phyloP scores from a whole-genome alignment of 2,329 filamentous ascomycete genomes.

The Acephala macrosclerotiorum region DNA sequence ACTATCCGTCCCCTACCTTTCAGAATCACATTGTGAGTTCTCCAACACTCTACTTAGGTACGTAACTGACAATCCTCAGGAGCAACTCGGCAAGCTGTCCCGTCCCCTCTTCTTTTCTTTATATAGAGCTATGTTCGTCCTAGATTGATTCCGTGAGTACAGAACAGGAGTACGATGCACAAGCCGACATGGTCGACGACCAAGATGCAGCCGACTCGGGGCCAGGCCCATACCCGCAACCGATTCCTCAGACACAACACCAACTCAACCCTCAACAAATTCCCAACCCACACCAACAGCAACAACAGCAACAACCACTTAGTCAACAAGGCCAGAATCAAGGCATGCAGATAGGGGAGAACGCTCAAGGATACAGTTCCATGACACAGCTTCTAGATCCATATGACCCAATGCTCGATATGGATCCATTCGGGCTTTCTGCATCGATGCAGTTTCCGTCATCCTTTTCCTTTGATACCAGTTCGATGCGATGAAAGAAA shows the following conservation, averaged over 20 bases:
- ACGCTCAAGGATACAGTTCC: constrained; percentile 49
- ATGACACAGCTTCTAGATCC: constrained; percentile 63
- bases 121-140: constrained; percentile 69
- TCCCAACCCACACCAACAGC: constrained; percentile 8
- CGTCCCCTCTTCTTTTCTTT: constrained; percentile 53
- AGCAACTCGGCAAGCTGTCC: constrained; percentile 89
- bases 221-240: constrained; percentile 69
- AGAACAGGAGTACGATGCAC: constrained; percentile 98
- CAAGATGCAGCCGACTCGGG: constrained; percentile 74
- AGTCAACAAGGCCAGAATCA: constrained; percentile 51
- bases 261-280: constrained; percentile 41
- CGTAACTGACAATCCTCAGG: constrained; percentile 51
- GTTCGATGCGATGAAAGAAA: constrained; percentile 44
- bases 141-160: constrained; percentile 69
- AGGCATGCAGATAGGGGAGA: constrained; percentile 48
- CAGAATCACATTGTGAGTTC: constrained; percentile 79
- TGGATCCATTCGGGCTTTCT: constrained; percentile 91
- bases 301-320: constrained; percentile 33
- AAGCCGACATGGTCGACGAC: constrained; percentile 88
- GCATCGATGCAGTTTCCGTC: constrained; percentile 93
- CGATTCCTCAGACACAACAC: constrained; percentile 52
- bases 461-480: constrained; percentile 74
- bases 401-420: constrained; percentile 88
- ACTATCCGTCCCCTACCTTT: constrained; percentile 82
- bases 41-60: not conserved